phyloP scores from a whole-genome alignment of 1,139 yeast genomes.

The Taiozyma onychis region DNA sequence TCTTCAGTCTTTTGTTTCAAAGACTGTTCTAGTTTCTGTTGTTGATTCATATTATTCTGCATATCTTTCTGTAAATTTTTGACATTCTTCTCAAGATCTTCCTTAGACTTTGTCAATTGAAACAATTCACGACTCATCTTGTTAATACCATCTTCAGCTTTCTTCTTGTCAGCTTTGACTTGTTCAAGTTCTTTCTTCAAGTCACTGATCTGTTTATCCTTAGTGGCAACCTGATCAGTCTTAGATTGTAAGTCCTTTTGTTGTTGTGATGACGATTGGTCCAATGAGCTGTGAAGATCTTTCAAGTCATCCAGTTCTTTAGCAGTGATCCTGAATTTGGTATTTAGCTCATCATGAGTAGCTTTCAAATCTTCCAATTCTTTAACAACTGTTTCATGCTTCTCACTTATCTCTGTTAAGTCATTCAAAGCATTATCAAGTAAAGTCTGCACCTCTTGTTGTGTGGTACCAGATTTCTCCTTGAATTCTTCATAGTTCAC shows the following conservation, averaged over 20 bases:
- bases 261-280: constrained; percentile 15
- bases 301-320: constrained; percentile 15
- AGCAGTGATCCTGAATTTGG: constrained; percentile 3
- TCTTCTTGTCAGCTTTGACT: constrained; percentile 46
- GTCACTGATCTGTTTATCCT: constrained; percentile 32
- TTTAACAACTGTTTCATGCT: constrained; percentile 12
- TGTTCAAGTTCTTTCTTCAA: constrained; percentile 34
- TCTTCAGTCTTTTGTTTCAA: constrained; percentile 19
- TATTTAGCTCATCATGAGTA: constrained; percentile 6
- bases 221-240: constrained; percentile 16
- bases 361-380: constrained; percentile 16
- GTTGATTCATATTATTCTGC: constrained; percentile 20
- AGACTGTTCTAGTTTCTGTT: constrained; percentile 26
- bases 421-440: constrained; percentile 9
- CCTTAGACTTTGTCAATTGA: constrained; percentile 55
- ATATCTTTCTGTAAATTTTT: constrained; percentile 38
- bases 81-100: constrained; percentile 42
- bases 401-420: constrained; percentile 7
- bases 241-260: constrained; percentile 7
- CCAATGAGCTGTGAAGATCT: constrained; percentile 26
- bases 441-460: constrained; percentile 8
- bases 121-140: constrained; percentile 85
- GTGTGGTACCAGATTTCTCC: constrained; percentile 22
- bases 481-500: constrained; percentile 30
- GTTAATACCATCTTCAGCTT: constrained; percentile 83